Percentiles rank a stretch among this genome's conserved stretches.
Conservation (phyloP, 164 flowering plant species). For the Aristolochia californica region DNA sequence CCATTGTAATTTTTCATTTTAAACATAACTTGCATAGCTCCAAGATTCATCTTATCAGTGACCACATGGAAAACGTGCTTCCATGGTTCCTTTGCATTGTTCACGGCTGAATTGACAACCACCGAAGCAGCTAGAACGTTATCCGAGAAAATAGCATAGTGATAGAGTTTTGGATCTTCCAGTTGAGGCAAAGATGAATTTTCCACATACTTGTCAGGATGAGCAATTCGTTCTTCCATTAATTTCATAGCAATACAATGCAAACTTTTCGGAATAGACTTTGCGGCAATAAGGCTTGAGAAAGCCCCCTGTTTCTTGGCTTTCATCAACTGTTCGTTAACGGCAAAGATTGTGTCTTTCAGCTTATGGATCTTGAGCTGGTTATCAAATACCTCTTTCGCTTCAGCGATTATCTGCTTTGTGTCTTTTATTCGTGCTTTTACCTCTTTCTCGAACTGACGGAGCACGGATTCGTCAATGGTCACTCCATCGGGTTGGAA, state of each 20-base stretch:
- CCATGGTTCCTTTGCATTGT: slow-evolving; percentile 18
- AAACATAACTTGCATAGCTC: slow-evolving; percentile 25
- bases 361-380: slow-evolving; percentile 28
- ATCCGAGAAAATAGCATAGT: slow-evolving; percentile 19
- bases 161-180: slow-evolving; percentile 20
- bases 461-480: slow-evolving; percentile 10
- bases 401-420: slow-evolving; percentile 8
- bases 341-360: slow-evolving; percentile 21
- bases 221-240: slow-evolving; percentile 21
- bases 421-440: slow-evolving; percentile 11
- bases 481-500: background rate
- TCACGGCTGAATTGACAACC: slow-evolving; percentile 24
- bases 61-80: slow-evolving; percentile 27
- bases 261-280: slow-evolving; percentile 22
- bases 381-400: slow-evolving; percentile 14
- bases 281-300: slow-evolving; percentile 23
- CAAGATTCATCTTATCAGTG: slow-evolving; percentile 21
- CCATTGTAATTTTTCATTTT: slow-evolving; percentile 15
- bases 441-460: slow-evolving; percentile 15
- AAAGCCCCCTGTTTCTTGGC: slow-evolving; percentile 25
- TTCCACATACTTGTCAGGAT: slow-evolving; percentile 17
- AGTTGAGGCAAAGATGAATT: slow-evolving; percentile 9
- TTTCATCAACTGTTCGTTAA: slow-evolving; percentile 18
- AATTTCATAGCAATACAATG: slow-evolving; percentile 25
- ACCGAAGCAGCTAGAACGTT: slow-evolving; percentile 24